Conservation (phyloP, 176 grass and related monocot genomes). For the Pontederia paniculata region DNA sequence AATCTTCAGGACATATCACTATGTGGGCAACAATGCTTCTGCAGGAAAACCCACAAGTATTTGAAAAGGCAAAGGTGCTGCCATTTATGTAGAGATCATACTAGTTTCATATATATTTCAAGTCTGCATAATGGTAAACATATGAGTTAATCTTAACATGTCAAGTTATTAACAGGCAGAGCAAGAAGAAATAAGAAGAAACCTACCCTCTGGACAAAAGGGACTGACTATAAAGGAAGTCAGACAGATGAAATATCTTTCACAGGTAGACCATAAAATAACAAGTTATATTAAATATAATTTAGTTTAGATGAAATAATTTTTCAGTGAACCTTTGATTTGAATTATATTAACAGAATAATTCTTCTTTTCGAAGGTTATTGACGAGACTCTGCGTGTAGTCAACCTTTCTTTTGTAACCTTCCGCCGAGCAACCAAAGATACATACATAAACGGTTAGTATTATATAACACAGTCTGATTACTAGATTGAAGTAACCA, state of each 20-base stretch:
- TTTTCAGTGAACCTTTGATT: not conserved
- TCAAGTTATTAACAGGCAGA: conserved; percentile 37
- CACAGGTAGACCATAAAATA: conserved; percentile 30
- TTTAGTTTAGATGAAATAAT: not conserved
- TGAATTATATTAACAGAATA: not conserved
- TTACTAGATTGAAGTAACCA: not conserved
- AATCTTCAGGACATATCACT: conserved; percentile 90
- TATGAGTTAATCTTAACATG: not conserved
- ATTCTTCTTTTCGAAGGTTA: conserved; percentile 35
- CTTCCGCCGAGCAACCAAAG: conserved; percentile 52
- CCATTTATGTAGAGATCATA: not conserved
- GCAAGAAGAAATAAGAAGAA: conserved; percentile 78
- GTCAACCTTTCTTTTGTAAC: conserved; percentile 85
- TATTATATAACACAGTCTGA: not conserved
- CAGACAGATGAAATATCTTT: conserved; percentile 93
- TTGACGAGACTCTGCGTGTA: conserved; percentile 68
- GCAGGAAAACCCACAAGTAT: conserved; percentile 60
- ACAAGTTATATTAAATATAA: no score
- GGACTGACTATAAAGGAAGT: conserved; percentile 59
- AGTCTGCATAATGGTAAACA: not conserved
- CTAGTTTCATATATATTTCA: not conserved
- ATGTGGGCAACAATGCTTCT: conserved; percentile 91
- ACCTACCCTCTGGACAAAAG: conserved; percentile 39
- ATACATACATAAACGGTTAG: conserved; percentile 52
- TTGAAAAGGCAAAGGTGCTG: conserved; percentile 55